Conservation (phyloP, 139 green algal species). For the Ettlia oleoabundans region DNA sequence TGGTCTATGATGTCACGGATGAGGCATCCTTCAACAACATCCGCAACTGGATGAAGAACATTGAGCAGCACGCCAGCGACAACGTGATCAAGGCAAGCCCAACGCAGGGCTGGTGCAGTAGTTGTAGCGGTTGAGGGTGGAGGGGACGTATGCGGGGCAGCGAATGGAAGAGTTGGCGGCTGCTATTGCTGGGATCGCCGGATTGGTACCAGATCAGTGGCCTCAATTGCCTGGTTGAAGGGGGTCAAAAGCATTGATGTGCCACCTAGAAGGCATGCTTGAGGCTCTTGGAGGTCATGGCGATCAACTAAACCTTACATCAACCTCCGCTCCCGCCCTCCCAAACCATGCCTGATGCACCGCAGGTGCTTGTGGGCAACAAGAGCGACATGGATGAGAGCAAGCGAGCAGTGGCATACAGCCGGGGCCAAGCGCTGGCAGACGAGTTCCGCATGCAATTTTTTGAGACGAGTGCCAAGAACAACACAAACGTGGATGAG, state of each 20-base stretch:
- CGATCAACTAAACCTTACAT: too few relatives aligned
- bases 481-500: slow-evolving; percentile 83
- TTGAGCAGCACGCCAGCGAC: slow-evolving; percentile 95
- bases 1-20: slow-evolving; percentile 98
- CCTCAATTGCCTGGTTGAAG: too few relatives aligned
- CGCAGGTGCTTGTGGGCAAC: slow-evolving; percentile 93
- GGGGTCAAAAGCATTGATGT: too few relatives aligned
- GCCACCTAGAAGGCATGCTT: too few relatives aligned
- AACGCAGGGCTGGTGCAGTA: not conserved
- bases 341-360: too few relatives aligned
- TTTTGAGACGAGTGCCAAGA: slow-evolving; percentile 94
- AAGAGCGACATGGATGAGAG: slow-evolving; percentile 93
- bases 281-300: too few relatives aligned
- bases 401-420: slow-evolving; percentile 81
- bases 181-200: too few relatives aligned
- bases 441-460: slow-evolving; percentile 93
- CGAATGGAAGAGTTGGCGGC: too few relatives aligned
- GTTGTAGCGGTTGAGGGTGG: not conserved
- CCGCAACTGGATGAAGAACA: slow-evolving; percentile 98
- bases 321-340: not conserved
- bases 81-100: slow-evolving; percentile 91
- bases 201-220: too few relatives aligned
- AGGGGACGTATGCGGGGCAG: too few relatives aligned
- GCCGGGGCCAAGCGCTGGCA: slow-evolving; percentile 80
- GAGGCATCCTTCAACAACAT: slow-evolving; percentile 97